These are phyloP conservation scores for Larix sibirica DNA, from an alignment of 83 land plant species.

Conservation along the genomic window DNA sequence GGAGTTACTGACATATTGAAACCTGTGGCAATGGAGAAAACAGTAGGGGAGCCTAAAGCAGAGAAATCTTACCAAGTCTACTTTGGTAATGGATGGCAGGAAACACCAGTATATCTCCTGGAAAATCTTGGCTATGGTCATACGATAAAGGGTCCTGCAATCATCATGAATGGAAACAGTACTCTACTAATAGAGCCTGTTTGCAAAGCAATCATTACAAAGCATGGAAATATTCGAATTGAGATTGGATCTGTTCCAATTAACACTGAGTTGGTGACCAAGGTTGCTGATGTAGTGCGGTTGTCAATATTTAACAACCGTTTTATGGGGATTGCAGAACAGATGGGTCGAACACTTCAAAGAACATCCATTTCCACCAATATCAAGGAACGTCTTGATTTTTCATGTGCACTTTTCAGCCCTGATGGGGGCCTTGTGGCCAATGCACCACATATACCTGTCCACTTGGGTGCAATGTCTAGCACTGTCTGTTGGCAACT, in stretches of 20 bases:
- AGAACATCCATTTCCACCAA: slow-evolving; percentile 99
- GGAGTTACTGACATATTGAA: slow-evolving; percentile 89
- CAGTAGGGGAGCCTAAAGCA: slow-evolving; percentile 46
- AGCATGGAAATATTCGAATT: slow-evolving; percentile 90
- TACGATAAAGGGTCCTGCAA: slow-evolving; percentile 73
- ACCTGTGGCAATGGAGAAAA: slow-evolving; percentile 52
- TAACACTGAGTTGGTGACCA: slow-evolving; percentile 32
- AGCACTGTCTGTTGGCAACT: slow-evolving; percentile 98
- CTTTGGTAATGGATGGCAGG: slow-evolving; percentile 89
- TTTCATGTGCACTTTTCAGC: slow-evolving; percentile 98
- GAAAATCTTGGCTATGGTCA: slow-evolving; percentile 90
- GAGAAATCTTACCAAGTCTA: slow-evolving; percentile 74
- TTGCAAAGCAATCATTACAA: slow-evolving; percentile 81
- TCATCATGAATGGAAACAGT: slow-evolving; percentile 98
- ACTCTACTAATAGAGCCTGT: slow-evolving; percentile 93
- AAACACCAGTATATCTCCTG: slow-evolving; percentile 75
- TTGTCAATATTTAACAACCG: slow-evolving; percentile 94
- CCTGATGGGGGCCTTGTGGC: slow-evolving; percentile 98
- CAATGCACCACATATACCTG: slow-evolving; percentile 99
- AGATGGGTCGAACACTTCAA: slow-evolving; percentile 99
- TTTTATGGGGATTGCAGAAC: slow-evolving; percentile 99
- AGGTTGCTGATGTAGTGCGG: slow-evolving; percentile 91
- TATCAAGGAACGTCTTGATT: slow-evolving; percentile 96
- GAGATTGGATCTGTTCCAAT: slow-evolving; percentile 44
- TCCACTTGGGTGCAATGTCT: slow-evolving; percentile 99